These are phyloP conservation scores for Termitomyces sp. DNA, from an alignment of 768 basidiomycete species.

Conservation along the genomic window DNA sequence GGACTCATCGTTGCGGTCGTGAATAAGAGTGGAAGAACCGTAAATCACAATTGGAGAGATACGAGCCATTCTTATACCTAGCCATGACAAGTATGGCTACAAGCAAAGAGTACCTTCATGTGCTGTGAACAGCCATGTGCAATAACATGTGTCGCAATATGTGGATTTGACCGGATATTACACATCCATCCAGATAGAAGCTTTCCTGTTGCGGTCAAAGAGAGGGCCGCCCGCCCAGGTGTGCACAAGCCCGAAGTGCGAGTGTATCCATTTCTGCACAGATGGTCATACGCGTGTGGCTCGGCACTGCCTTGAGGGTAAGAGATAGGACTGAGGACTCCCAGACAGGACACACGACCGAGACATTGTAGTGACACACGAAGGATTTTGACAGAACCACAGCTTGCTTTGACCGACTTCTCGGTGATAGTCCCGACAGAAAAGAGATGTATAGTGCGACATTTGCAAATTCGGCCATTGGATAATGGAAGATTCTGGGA, in stretches of 20 bases:
- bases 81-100: background rate
- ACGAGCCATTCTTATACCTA: slow-evolving; percentile 1
- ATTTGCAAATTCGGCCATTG: background rate
- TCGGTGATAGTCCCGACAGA: background rate
- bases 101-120: background rate
- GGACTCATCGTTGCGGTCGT: background rate
- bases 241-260: background rate
- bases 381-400: background rate
- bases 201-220: background rate
- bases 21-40: background rate
- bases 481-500: background rate
- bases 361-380: background rate
- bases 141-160: slow-evolving; percentile 1
- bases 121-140: slow-evolving; percentile 10
- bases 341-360: background rate
- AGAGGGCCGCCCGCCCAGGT: background rate
- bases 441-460: background rate
- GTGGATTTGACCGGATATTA: slow-evolving; percentile 6
- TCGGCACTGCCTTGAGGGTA: background rate
- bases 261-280: background rate
- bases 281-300: background rate
- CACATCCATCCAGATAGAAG: background rate
- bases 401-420: background rate
- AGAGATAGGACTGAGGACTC: background rate
- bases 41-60: background rate